Evolutionary conservation across 2,329 filamentous ascomycete species (phyloP), one percentile per base, ranked within the genome.

Genomic region (Colletotrichum sp.): DNA sequence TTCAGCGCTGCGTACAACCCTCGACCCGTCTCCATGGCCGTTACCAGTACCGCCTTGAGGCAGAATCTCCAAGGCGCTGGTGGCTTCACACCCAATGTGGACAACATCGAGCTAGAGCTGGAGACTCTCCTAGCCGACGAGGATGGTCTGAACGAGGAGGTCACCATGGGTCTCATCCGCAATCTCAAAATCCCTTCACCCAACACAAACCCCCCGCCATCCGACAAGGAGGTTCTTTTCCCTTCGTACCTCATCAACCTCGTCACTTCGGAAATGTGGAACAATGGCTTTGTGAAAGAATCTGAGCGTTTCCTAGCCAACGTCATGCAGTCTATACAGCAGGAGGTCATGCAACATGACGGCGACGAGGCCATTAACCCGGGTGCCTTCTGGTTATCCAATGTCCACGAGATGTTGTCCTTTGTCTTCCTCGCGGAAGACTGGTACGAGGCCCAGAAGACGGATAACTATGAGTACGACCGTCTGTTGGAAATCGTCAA

Each of bases 231-330:
- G 85, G 96, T 99, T 26, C 90, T 99, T 68, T 99, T 99, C 93
- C 97, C 97, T 39, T 96, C 97, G 12, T 99, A 99, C 85, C 93
- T 99, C 81, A 99, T 99, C 89, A 99, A 99, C 86, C 90, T 99
- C 77, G 97, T 99, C 78, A 99, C 97, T 15, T 99, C 96, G 18
- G 97, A 99, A 88, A 99, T 99, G 97, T 99, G 97, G 97, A 99
- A 99, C 89, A 99, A 99, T 81, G 97, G 97, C 63, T 99, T 98
- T 83, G 97, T 99, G 81, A 99, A 99, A 89, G 97, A 99, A 86
- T 99, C 97, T 6, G 97, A 99, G 87, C 95, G 96, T 71, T 99
- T 99, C 91, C 90, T 99, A 78, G 97, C 97, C 82, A 99, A 99
- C 82, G 97, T 99, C 79, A 99, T 99, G 97, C 97, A 99, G 86